phyloP scores from a whole-genome alignment of 176 grass and related monocot species.

The Cenchrus americanus region DNA sequence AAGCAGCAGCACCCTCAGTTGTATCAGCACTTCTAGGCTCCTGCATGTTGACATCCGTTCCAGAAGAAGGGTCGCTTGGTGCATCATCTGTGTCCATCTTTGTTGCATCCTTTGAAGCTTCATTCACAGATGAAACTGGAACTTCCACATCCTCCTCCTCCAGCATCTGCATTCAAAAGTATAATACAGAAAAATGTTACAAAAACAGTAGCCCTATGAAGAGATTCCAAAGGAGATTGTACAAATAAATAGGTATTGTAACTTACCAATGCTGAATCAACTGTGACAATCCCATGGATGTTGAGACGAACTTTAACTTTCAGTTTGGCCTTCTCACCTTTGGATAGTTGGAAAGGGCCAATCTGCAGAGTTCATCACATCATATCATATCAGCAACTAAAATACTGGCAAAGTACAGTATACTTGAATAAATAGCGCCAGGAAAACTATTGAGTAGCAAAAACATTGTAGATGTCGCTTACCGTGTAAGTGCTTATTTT shows the following conservation, averaged over 20 bases:
- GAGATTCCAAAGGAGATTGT: neutral
- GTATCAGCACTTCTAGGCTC: slow-evolving; percentile 42
- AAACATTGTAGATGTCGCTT: neutral
- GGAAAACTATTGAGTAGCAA: neutral
- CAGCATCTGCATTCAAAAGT: slow-evolving; percentile 61
- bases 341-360: slow-evolving; percentile 78
- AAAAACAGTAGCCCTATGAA: neutral
- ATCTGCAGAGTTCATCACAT: slow-evolving; percentile 50
- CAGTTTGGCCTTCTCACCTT: slow-evolving; percentile 69
- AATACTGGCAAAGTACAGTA: neutral
- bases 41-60: slow-evolving; percentile 52
- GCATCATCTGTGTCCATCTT: slow-evolving; percentile 82
- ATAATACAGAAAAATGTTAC: neutral
- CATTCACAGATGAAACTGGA: slow-evolving; percentile 54
- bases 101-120: slow-evolving; percentile 50
- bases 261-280: slow-evolving; percentile 78
- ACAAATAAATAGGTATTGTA: neutral
- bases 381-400: slow-evolving; percentile 7
- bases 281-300: slow-evolving; percentile 71
- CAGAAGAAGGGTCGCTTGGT: slow-evolving; percentile 51
- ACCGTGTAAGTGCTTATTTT: slow-evolving; percentile 82
- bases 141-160: slow-evolving; percentile 88
- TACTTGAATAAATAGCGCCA: neutral
- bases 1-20: slow-evolving; percentile 30
- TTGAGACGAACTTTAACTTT: slow-evolving; percentile 77